Base-by-base conservation (phyloP, 495 filamentous ascomycete species). In the Aspergillus nidulans region DNA sequence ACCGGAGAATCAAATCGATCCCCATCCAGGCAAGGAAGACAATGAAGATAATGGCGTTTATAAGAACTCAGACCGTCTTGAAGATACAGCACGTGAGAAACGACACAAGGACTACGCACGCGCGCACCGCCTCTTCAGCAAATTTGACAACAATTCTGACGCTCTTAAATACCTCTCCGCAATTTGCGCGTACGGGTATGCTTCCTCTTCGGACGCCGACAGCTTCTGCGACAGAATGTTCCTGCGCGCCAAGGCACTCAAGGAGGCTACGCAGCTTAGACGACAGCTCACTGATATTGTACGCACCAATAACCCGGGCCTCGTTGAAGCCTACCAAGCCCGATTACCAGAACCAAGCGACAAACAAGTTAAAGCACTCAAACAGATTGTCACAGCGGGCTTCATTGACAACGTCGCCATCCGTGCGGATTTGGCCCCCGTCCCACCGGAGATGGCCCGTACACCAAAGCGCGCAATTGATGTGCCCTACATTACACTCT, bases 391-490 rank as follows among this genome's bases (percentile, higher is more conserved):
- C 45, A 89, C 92, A 0, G 88, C 91, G 0, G 95, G 91, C 3
- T 99, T 96, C 75, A 85, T 99, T 59, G 95, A 97, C 73, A 87
- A 97, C 54, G 80, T 99, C 46, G 95, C 95, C 48, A 92, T 97
- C 63, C 90, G 94, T 55, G 90, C 91, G 3, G 92, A 97, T 66
- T 76, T 92, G 9, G 77, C 88, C 0, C 88, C 90, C 4, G 77
- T 77, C 16, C 88, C 90, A 1, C 88, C 88, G 2, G 85, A 87
- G 51, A 76, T 82, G 53, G 66, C 76, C 4, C 78, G 89, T 18
- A 89, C 88, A 32, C 89, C 91, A 0, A 85, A 81, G 42, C 81
- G 87, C 42, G 90, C 91, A 1, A 91, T 89, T 47, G 90, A 97
- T 64, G 87, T 96, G 3, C 88, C 92, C 2, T 99, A 97, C 68